Conservation (phyloP, 495 filamentous ascomycete genomes). For the Penicillium desertorum region DNA sequence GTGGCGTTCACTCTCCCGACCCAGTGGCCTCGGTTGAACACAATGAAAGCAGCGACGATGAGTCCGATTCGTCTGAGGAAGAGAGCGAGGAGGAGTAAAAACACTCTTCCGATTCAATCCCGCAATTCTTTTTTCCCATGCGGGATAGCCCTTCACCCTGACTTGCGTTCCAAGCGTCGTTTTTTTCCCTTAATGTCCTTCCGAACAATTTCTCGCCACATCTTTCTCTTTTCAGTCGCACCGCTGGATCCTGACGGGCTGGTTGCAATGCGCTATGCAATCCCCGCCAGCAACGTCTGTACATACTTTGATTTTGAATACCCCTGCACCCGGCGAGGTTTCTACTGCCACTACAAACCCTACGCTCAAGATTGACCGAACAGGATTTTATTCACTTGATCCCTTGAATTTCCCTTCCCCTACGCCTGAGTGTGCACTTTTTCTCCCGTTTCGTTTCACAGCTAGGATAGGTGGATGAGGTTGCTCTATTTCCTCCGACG, state of each 20-base stretch:
- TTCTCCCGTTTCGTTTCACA: not conserved
- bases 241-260: not conserved
- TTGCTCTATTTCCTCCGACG: slow-evolving; percentile 12
- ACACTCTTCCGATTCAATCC: slow-evolving; percentile 8
- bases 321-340: slow-evolving; percentile 11
- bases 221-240: slow-evolving; percentile 6
- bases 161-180: slow-evolving; percentile 33
- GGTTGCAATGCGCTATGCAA: not conserved
- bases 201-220: slow-evolving; percentile 3
- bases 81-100: slow-evolving; percentile 57
- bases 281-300: slow-evolving; percentile 11
- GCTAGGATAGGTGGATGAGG: slow-evolving; percentile 4
- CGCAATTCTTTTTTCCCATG: not conserved
- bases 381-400: slow-evolving; percentile 13
- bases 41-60: slow-evolving; percentile 51
- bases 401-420: slow-evolving; percentile 17
- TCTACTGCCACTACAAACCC: slow-evolving; percentile 4
- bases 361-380: slow-evolving; percentile 10
- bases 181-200: slow-evolving; percentile 8
- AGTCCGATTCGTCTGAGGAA: slow-evolving; percentile 51
- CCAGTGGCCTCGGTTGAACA: slow-evolving; percentile 47
- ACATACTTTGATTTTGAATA: slow-evolving; percentile 18
- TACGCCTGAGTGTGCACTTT: slow-evolving; percentile 12
- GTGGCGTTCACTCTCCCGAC: slow-evolving; percentile 41
- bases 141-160: slow-evolving; percentile 17